Conservation (phyloP, 2,329 filamentous ascomycete species). For the Paraconiothyrium brasiliense region DNA sequence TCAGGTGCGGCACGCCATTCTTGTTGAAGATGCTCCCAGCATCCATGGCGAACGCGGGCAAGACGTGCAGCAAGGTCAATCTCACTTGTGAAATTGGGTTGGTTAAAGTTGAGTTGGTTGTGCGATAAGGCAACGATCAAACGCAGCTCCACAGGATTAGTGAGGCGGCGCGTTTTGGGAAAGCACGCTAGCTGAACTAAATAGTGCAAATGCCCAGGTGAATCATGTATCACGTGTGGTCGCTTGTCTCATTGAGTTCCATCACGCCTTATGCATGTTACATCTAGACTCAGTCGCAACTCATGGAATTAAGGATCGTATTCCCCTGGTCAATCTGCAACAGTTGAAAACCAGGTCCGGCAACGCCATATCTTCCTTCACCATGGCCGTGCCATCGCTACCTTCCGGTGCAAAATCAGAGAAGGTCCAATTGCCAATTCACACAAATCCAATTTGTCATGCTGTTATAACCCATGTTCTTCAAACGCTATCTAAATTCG, state of each 20-base stretch:
- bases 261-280: background rate
- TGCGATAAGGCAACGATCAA: background rate
- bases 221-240: background rate
- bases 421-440: no score
- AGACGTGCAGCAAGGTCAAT: background rate
- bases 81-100: background rate
- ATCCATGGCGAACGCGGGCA: background rate
- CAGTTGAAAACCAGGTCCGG: background rate
- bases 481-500: no score
- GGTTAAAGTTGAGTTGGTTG: background rate
- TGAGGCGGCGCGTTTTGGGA: background rate
- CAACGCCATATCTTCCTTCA: no score
- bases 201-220: background rate
- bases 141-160: background rate
- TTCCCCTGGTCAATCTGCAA: background rate
- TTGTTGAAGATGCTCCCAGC: background rate
- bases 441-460: no score
- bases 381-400: no score
- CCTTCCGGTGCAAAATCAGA: no score
- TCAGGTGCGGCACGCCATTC: background rate
- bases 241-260: background rate
- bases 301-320: background rate
- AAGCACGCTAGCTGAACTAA: background rate
- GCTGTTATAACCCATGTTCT: no score
- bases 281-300: background rate